These are phyloP conservation scores for Pseudotsuga menziesii DNA, from an alignment of 75 land plant species.

Conservation along the genomic window DNA sequence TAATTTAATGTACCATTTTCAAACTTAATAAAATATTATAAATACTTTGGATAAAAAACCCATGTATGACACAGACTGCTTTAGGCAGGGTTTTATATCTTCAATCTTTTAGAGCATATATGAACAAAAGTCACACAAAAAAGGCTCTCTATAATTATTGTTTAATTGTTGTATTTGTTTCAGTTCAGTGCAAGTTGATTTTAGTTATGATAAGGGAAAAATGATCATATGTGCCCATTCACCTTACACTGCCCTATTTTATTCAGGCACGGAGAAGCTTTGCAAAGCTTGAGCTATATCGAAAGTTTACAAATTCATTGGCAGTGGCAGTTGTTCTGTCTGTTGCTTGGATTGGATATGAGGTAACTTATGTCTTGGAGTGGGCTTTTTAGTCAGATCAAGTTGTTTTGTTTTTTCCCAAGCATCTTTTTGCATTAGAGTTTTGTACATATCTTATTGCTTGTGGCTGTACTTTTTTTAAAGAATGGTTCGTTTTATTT, in stretches of 20 bases:
- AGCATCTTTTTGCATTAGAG: neutral
- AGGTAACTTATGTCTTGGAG: constrained; percentile 12
- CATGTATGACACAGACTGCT: no score
- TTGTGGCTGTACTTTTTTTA: neutral
- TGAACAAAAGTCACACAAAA: no score
- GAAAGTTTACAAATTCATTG: constrained; percentile 29
- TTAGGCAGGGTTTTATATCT: no score
- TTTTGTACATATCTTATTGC: neutral
- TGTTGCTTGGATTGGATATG: constrained; percentile 34
- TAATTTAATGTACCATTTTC: no score
- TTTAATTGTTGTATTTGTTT: neutral
- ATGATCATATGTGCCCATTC: neutral
- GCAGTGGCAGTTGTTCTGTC: constrained; percentile 25
- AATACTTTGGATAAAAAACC: no score
- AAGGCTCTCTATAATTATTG: neutral
- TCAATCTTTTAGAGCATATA: no score
- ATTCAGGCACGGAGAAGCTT: constrained; percentile 18
- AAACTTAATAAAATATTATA: no score
- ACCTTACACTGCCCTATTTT: neutral
- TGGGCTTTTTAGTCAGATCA: neutral
- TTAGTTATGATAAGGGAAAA: neutral
- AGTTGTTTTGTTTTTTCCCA: neutral
- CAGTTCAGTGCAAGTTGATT: neutral
- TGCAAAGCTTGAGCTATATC: constrained; percentile 33
- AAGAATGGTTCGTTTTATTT: neutral